A percentile compares a stretch with the other conserved stretches of the same genome.
Evolutionary conservation across 768 basidiomycete species (phyloP).

Genomic region (Boletellus emodensis): DNA sequence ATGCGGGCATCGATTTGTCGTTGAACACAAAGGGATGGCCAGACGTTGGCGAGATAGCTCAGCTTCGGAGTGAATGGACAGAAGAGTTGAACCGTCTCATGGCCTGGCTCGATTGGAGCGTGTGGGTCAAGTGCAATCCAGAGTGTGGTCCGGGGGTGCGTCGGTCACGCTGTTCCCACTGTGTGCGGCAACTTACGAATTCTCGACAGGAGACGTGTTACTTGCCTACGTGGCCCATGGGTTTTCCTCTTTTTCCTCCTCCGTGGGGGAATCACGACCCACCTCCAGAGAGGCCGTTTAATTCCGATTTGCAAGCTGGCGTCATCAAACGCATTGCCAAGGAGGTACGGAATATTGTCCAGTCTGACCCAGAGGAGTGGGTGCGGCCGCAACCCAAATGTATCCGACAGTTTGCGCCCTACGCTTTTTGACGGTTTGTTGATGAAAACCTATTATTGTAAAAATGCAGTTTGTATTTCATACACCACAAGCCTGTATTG

Average conservation of each 20-base stretch:
- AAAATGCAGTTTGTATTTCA: neutral
- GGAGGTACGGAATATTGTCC: neutral
- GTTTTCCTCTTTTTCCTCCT: neutral
- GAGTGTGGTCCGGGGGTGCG: conserved; percentile 42
- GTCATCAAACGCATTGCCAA: neutral
- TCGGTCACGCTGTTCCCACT: neutral
- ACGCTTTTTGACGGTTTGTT: neutral
- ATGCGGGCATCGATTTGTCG: conserved; percentile 13
- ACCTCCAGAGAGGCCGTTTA: neutral
- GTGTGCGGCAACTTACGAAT: neutral
- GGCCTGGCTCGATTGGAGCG: conserved; percentile 49
- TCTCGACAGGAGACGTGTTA: neutral
- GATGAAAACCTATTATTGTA: neutral
- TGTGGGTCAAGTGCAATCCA: conserved; percentile 47
- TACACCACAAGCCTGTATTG: too few relatives aligned
- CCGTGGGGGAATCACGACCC: neutral
- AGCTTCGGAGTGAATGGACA: conserved; percentile 30
- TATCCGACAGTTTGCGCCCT: conserved; percentile 10
- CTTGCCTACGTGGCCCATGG: conserved; percentile 2
- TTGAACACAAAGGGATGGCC: conserved; percentile 3
- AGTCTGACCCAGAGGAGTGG: conserved; percentile 13
- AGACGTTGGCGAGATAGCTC: neutral
- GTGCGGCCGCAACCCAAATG: conserved; percentile 22
- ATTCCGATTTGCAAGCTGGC: neutral
- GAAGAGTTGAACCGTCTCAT: conserved; percentile 29